Evolutionary conservation across 2,329 filamentous ascomycete genomes (phyloP).

Genomic region (Amauroascus niger): DNA sequence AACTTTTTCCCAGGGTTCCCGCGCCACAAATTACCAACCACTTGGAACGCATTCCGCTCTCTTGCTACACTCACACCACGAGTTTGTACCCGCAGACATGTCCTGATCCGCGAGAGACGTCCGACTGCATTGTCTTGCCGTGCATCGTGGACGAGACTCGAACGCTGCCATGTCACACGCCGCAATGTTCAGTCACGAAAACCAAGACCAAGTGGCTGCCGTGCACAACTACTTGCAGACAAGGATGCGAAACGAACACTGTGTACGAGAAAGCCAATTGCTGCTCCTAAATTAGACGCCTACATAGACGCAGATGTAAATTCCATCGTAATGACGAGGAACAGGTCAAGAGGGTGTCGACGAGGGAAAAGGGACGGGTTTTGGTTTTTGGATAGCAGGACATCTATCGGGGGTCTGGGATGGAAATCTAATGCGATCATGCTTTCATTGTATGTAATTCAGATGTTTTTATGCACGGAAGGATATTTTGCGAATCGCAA

Average conservation of each 20-base stretch:
- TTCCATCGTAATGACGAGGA: background rate
- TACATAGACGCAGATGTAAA: background rate
- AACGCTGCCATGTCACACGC: slow-evolving; percentile 14
- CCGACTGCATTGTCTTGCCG: slow-evolving; percentile 10
- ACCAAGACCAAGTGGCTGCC: slow-evolving; percentile 12
- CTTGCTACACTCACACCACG: slow-evolving; percentile 17
- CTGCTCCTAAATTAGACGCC: background rate
- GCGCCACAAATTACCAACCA: slow-evolving; percentile 1
- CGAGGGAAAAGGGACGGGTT: background rate
- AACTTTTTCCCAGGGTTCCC: background rate
- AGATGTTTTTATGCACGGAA: background rate
- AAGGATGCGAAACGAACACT: slow-evolving; percentile 13
- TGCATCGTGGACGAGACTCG: slow-evolving; percentile 14
- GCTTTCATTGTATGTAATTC: background rate
- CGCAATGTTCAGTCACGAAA: slow-evolving; percentile 9
- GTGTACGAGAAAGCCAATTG: slow-evolving; percentile 4
- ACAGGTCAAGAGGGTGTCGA: background rate
- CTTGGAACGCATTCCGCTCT: background rate
- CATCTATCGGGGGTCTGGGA: background rate
- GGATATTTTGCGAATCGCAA: background rate
- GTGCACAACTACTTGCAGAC: slow-evolving; percentile 13
- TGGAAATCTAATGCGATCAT: background rate
- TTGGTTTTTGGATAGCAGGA: background rate
- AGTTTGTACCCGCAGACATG: slow-evolving; percentile 9
- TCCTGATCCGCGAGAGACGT: background rate